phyloP scores from a whole-genome alignment of 1,139 yeast species.

The Hyphopichia wangnamkhiaoensis region DNA sequence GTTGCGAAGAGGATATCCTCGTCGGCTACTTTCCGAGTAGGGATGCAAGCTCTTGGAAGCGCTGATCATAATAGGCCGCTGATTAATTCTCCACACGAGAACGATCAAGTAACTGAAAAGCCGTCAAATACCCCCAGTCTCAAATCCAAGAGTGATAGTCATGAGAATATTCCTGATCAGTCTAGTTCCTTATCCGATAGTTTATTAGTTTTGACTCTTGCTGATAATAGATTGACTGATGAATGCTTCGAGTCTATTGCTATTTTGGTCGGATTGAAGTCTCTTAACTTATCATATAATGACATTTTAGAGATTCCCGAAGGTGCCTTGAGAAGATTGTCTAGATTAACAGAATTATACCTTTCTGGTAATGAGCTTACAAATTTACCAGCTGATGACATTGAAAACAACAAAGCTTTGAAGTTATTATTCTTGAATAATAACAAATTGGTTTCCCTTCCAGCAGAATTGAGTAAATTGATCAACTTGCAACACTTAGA shows the following conservation, averaged over 20 bases:
- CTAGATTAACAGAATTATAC: constrained; percentile 64
- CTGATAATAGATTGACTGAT: constrained; percentile 84
- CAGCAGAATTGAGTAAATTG: constrained; percentile 82
- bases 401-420: constrained; percentile 61
- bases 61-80: constrained; percentile 9
- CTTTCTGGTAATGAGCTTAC: constrained; percentile 83
- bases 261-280: constrained; percentile 56
- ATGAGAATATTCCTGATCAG: constrained; percentile 7
- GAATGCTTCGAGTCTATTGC: constrained; percentile 73
- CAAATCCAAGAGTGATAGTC: constrained; percentile 13
- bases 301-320: constrained; percentile 78
- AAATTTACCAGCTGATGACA: constrained; percentile 82
- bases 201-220: constrained; percentile 59
- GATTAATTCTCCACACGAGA: constrained; percentile 7
- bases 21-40: constrained; percentile 24
- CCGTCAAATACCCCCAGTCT: constrained; percentile 1
- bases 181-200: constrained; percentile 49
- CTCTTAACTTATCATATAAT: constrained; percentile 79
- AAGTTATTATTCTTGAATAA: constrained; percentile 72
- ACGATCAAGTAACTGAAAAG: constrained; percentile 6
- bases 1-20: constrained; percentile 39
- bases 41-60: constrained; percentile 1
- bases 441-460: constrained; percentile 82
- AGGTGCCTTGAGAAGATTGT: constrained; percentile 64
- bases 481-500: constrained; percentile 70